These are phyloP conservation scores for Vitis hybrid DNA, from an alignment of 177 flowering plant species.

Conservation along the genomic window DNA sequence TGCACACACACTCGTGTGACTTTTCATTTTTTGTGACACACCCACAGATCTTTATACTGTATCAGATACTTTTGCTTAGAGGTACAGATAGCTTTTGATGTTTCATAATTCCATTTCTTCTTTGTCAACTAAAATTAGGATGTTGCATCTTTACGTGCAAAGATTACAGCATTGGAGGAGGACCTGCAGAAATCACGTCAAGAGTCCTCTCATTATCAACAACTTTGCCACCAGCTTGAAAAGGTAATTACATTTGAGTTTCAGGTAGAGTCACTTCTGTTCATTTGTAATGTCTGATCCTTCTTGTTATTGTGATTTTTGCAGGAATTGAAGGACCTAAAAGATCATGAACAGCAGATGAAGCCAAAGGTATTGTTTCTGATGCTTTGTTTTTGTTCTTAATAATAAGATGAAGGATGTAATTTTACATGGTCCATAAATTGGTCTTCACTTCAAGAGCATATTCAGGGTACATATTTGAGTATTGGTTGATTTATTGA, in stretches of 20 bases:
- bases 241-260: conserved; percentile 43
- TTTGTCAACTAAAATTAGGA: conserved; percentile 40
- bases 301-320: conserved; percentile 11
- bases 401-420: too few relatives aligned
- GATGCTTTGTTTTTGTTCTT: background rate
- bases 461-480: too few relatives aligned
- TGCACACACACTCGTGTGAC: too few relatives aligned
- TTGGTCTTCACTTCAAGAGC: too few relatives aligned
- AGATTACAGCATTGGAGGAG: conserved; percentile 66
- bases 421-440: too few relatives aligned
- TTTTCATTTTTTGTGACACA: too few relatives aligned
- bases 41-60: too few relatives aligned
- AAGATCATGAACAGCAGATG: conserved; percentile 76
- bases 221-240: conserved; percentile 51
- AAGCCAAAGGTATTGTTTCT: conserved; percentile 77
- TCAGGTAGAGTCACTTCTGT: background rate
- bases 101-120: conserved; percentile 10
- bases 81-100: background rate
- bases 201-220: conserved; percentile 62
- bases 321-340: conserved; percentile 82
- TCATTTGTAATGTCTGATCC: background rate
- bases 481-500: background rate
- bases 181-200: conserved; percentile 66
- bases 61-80: too few relatives aligned
- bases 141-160: conserved; percentile 54